A percentile compares a stretch with the other conserved stretches of the same genome.
These are phyloP conservation scores for Kodamaea hsintzibuensis DNA, from an alignment of 805 yeast genomes.

Conservation along the genomic window DNA sequence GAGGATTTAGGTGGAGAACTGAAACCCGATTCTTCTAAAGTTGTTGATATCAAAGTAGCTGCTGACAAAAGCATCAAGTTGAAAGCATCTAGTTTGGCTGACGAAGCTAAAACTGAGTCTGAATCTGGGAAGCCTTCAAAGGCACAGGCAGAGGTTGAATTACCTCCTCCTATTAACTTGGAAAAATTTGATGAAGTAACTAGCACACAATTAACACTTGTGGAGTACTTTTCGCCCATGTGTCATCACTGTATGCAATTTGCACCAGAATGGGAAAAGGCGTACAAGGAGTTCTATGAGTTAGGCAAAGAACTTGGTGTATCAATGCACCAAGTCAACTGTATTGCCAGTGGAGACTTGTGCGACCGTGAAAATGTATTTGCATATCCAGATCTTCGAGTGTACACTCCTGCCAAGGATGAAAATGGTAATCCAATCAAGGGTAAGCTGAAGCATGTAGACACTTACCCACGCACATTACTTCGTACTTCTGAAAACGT, in stretches of 20 bases:
- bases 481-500: slow-evolving; percentile 51
- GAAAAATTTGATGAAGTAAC: slow-evolving; percentile 49
- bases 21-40: not conserved
- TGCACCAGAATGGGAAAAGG: slow-evolving; percentile 80
- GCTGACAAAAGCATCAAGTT: slow-evolving; percentile 1
- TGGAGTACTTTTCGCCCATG: slow-evolving; percentile 89
- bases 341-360: slow-evolving; percentile 83
- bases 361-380: slow-evolving; percentile 66
- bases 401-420: slow-evolving; percentile 61
- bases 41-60: not conserved
- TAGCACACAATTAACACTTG: slow-evolving; percentile 58
- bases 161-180: slow-evolving; percentile 54
- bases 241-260: slow-evolving; percentile 79
- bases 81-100: slow-evolving; percentile 1
- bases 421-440: slow-evolving; percentile 22
- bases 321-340: slow-evolving; percentile 76
- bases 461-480: slow-evolving; percentile 47
- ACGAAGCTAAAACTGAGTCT: not conserved
- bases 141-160: not conserved
- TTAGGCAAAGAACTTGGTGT: slow-evolving; percentile 48
- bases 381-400: slow-evolving; percentile 69
- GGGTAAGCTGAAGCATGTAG: slow-evolving; percentile 33
- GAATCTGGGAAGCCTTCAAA: not conserved
- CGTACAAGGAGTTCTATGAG: slow-evolving; percentile 51
- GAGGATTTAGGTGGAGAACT: not conserved